phyloP scores from a whole-genome alignment of 768 basidiomycete genomes.

The Lactarius pseudohatsudake region DNA sequence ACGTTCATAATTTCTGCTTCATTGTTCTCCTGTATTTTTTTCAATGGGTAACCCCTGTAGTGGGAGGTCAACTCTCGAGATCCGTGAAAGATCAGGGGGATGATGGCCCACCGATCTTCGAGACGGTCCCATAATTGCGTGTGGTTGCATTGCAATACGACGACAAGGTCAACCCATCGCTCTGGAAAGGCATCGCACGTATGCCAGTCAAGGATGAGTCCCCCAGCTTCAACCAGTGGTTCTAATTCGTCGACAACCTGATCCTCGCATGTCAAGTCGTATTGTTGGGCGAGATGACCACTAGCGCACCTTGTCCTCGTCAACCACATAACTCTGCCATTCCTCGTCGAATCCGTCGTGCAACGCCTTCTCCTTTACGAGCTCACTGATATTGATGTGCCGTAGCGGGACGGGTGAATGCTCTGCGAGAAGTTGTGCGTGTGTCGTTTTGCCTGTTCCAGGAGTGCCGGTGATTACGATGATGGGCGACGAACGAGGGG shows the following conservation, averaged over 20 bases:
- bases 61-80: neutral
- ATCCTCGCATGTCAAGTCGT: slow-evolving; percentile 7
- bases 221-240: slow-evolving; percentile 57
- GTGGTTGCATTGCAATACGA: slow-evolving; percentile 90
- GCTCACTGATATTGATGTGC: slow-evolving; percentile 89
- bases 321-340: slow-evolving; percentile 92
- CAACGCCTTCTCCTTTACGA: slow-evolving; percentile 79
- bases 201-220: slow-evolving; percentile 89
- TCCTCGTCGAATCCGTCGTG: slow-evolving; percentile 89
- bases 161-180: slow-evolving; percentile 93
- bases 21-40: slow-evolving; percentile 98
- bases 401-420: slow-evolving; percentile 67
- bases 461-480: slow-evolving; percentile 90
- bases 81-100: neutral
- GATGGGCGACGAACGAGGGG: slow-evolving; percentile 48
- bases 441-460: slow-evolving; percentile 95
- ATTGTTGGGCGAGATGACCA: neutral
- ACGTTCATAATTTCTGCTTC: slow-evolving; percentile 98
- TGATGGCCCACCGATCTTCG: slow-evolving; percentile 70
- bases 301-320: slow-evolving; percentile 84
- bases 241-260: slow-evolving; percentile 91
- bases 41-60: slow-evolving; percentile 75
- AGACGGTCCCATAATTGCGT: slow-evolving; percentile 84
- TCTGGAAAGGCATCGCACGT: slow-evolving; percentile 93
- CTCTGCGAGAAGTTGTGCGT: slow-evolving; percentile 77